Evolutionary conservation across 139 green algal genomes (phyloP), one percentile per base, ranked within the genome.

Genomic region (Chlorella sp.): DNA sequence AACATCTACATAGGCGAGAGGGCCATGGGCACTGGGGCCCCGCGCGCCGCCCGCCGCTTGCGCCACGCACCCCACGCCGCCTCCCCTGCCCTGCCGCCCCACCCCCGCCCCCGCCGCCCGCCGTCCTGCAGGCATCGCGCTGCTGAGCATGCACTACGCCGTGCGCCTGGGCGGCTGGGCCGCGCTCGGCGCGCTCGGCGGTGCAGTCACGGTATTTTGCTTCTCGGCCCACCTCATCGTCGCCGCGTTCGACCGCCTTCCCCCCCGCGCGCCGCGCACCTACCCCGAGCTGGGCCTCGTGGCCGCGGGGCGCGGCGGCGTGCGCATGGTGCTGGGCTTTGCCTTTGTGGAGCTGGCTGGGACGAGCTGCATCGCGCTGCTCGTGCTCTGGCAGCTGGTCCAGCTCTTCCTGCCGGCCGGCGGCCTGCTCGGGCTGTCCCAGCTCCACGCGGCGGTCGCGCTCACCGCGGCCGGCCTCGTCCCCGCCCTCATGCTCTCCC

Each of bases 261-360:
- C 77, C 0, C 19, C 50, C n/a, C 61, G 42, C 15, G 12, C 15
- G n/a, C 56, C 65, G 1, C 61, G 80, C 9, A 81, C 63, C 40
- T 87, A 84, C 38, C 73, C 84, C 23, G 55, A 63, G 15, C 65
- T 89, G 36, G 81, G 81, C 1, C 19, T 4, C 5, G 48, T 38
- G 27, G 73, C 73, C 1, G 42, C 38, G 36, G 62, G 73, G 21
- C 38, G 27, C 0, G 12, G 2, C 8, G 63, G 63, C 27, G 29
- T 9, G 25, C 36, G 38, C 29, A 40, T 86, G 1, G 86, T 89
- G 38, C 63, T 53, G 2, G 25, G 53, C 6, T 77, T 87, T 50
- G 77, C 83, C 6, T 41, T 77, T 45, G n/a, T 71, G 19, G 86
- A 90, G 68, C 82, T 90, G 25, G 83, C 81, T 74, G 80, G 79